Conservation (phyloP, 2,329 filamentous ascomycete genomes). For the Drechslera avenae region DNA sequence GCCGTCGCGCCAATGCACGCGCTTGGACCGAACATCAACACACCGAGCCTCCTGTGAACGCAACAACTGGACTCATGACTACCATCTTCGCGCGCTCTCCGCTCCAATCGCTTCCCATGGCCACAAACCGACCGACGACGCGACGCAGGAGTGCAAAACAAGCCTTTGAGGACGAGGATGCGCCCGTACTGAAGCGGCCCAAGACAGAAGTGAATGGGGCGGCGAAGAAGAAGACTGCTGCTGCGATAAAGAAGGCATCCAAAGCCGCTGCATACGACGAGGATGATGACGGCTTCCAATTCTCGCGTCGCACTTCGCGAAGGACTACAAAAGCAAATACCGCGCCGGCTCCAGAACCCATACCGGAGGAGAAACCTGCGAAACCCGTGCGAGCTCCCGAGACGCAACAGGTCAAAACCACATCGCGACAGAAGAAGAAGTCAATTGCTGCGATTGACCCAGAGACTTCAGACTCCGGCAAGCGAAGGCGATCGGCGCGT, state of each 20-base stretch:
- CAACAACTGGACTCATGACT: slow-evolving; percentile 45
- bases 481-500: slow-evolving; percentile 53
- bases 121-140: slow-evolving; percentile 50
- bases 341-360: slow-evolving; percentile 33
- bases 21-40: slow-evolving; percentile 36
- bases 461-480: slow-evolving; percentile 33
- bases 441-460: slow-evolving; percentile 29
- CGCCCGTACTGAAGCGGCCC: slow-evolving; percentile 51
- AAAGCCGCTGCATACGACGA: slow-evolving; percentile 53
- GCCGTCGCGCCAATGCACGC: slow-evolving; percentile 44
- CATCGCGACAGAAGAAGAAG: slow-evolving; percentile 39
- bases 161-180: slow-evolving; percentile 53
- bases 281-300: slow-evolving; percentile 56
- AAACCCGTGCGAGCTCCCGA: slow-evolving; percentile 26
- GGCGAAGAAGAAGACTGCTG: slow-evolving; percentile 46
- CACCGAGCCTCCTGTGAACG: slow-evolving; percentile 22
- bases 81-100: slow-evolving; percentile 47
- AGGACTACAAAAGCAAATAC: slow-evolving; percentile 45
- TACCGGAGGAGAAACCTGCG: slow-evolving; percentile 35
- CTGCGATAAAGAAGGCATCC: slow-evolving; percentile 44
- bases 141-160: slow-evolving; percentile 55
- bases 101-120: slow-evolving; percentile 55
- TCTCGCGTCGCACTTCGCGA: slow-evolving; percentile 49
- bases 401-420: slow-evolving; percentile 15
- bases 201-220: slow-evolving; percentile 49